These are phyloP conservation scores for Wickerhamiella shivajii DNA, from an alignment of 805 yeast species.

Conservation along the genomic window DNA sequence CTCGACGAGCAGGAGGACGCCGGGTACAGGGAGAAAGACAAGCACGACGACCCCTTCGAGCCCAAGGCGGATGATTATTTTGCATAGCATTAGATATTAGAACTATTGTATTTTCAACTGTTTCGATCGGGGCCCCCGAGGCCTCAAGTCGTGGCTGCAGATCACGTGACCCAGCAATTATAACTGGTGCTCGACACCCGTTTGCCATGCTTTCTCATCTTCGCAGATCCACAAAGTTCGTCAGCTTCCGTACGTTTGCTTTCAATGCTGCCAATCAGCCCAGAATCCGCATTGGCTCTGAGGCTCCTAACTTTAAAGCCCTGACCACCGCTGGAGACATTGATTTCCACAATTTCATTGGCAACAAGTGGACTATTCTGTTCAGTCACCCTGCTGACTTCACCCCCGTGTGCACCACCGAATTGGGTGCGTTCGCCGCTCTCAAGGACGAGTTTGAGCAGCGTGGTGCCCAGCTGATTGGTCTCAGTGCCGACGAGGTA, in stretches of 20 bases:
- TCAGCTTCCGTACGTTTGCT: slow-evolving; percentile 7
- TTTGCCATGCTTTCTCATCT: no score
- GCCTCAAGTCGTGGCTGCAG: no score
- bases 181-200: no score
- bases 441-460: slow-evolving; percentile 77
- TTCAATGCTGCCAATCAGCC: slow-evolving; percentile 22
- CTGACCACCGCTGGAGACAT: slow-evolving; percentile 70
- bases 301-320: slow-evolving; percentile 80
- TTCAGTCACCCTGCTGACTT: slow-evolving; percentile 94
- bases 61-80: no score
- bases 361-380: slow-evolving; percentile 73
- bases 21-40: no score
- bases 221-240: no score
- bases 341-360: slow-evolving; percentile 76
- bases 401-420: slow-evolving; percentile 95
- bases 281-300: slow-evolving; percentile 56
- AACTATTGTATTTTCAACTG: no score
- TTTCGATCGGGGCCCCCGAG: no score
- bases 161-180: no score
- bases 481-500: slow-evolving; percentile 73
- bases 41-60: no score
- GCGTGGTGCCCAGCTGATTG: slow-evolving; percentile 78
- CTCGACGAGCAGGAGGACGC: slow-evolving; percentile 3
- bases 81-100: no score
- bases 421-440: slow-evolving; percentile 83